Base-by-base conservation (phyloP, 495 filamentous ascomycete genomes). In the Aspergillus sparsus region DNA sequence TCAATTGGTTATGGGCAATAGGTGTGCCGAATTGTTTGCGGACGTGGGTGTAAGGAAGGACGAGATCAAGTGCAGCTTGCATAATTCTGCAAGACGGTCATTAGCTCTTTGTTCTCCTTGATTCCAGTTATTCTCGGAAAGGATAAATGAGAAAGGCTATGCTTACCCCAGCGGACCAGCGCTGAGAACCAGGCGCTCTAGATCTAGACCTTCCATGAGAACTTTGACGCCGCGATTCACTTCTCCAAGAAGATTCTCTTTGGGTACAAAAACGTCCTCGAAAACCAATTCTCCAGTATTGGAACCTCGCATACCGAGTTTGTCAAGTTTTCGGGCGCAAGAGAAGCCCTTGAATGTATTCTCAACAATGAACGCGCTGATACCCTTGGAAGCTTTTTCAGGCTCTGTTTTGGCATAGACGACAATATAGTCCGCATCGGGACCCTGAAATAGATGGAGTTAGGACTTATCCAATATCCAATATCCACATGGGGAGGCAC, bases 271-370 rank as follows among this genome's bases (percentile, higher is more conserved):
- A 39, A 98, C 92, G 66, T 90, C 82, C 18, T 96, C 92, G 66
- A 98, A 96, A 50, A 95, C 79, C 11, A 98, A 81, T 74, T 98
- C 94, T 64, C 94, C 95, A 6, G 95, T 98, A 74, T 98, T 98
- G 39, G 87, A 92, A 53, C 94, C 94, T 31, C 94, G 87, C 94
- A 98, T 98, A 55, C 94, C 94, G 62, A 98, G 88, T 77, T 98
- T 98, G 76, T 98, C 95, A 8, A 98, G 85, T 75, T 98, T 98
- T 36, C 91, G 85, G 21, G 91, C 84, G 68, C 88, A 91, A 50
- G 86, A 89, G 79, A 97, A 97, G 61, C 94, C 94, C 7, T 83
- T 66, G 50, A 84, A 80, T 15, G 73, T 68, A 27, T 85, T 89
- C 67, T 96, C 87, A 21, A 98, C 89, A 47, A 98, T 80, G 74